Evolutionary conservation across 2,329 filamentous ascomycete species (phyloP), one percentile per base, ranked within the genome.

Genomic region (Aureobasidium musti): DNA sequence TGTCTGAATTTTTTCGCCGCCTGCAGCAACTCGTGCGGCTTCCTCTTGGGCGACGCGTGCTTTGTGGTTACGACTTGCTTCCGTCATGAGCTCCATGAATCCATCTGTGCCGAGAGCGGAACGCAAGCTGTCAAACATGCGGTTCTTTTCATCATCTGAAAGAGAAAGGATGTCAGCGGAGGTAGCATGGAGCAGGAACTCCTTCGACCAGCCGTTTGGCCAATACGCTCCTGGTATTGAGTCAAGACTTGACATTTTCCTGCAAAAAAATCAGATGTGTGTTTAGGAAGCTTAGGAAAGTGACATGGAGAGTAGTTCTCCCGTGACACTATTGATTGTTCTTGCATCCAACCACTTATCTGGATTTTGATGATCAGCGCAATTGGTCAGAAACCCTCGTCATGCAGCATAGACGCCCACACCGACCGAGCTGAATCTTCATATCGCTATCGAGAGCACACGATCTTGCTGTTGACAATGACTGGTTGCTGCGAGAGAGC

Each of bases 41-140:
- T 59, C 54, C 54, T 59, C 37, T 59, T 8, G 13, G 28, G 37
- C 37, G 23, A 59, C 54, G n/a, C 54, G 54, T 30, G 54, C 54
- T 26, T 59, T 59, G 54, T 59, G 54, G 21, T 59, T 59, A 11
- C 23, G 23, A 59, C 54, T 59, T 3, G 54, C 54, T 59, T 59
- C 54, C 5, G 3, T 45, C 54, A 59, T 59, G 54, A 59, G 54
- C 1, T 43, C 37, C 13, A 19, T 17, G 19, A 59, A 59, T 21
- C 54, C 37, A 19, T 30, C 23, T 33, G 54, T 19, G 54, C 35
- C 54, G 54, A 59, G 54, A 45, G 37, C 21, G 23, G 54, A 59
- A 5, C 54, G 54, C 37, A 59, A 59, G 37, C 54, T 45, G 26
- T 59, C 21, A n/a, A 59, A 59, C 54, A 59, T 59, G 39, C 23